Base-by-base conservation (phyloP, 805 yeast species). In the Suhomyces kilbournensis region DNA sequence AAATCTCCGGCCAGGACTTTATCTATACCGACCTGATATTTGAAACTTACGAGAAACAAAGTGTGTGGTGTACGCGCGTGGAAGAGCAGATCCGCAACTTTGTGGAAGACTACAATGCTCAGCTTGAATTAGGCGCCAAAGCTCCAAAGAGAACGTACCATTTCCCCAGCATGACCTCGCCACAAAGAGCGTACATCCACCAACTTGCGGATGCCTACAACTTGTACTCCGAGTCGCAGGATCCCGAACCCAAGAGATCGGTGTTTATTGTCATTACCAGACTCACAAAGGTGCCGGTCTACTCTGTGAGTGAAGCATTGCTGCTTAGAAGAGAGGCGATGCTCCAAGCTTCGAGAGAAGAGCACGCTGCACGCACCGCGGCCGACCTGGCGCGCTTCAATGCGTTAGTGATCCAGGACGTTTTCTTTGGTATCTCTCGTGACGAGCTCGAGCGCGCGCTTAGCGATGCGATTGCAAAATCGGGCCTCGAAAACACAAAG, bases 161-260 rank as follows among this genome's bases (percentile, higher is more conserved):
- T 62, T 89, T 92, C 68, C 84, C 84, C 15, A 86, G 93, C 15
- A 89, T 91, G 96, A 77, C 72, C 48, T 65, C 75, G 12, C 79
- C 83, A 4, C 93, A 88, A 65, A 74, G 97, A 46, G 73, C 74
- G 55, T 90, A 90, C 62, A 69, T 91, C 23, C 93, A 85, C 61
- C 83, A 82, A 48, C 61, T 91, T 40, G 85, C 91, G 0, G 80
- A 75, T 23, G 68, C 82, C 0, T 90, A 74, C 64, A 72, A 77
- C 10, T 60, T 90, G 10, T 83, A 80, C 58, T 74, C 86, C 0
- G 91, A 88, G 60, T 81, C 92, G 1, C 94, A 88, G 55, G 97
- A 89, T 66, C 81, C 80, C 2, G 97, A 90, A 57, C 97, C 97
- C 0, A 75, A 81, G 49, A 68, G 96, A 54, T 81, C 86, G 9